phyloP scores from a whole-genome alignment of 371 early-diverging fungal genomes.

The Mucor racemosus region DNA sequence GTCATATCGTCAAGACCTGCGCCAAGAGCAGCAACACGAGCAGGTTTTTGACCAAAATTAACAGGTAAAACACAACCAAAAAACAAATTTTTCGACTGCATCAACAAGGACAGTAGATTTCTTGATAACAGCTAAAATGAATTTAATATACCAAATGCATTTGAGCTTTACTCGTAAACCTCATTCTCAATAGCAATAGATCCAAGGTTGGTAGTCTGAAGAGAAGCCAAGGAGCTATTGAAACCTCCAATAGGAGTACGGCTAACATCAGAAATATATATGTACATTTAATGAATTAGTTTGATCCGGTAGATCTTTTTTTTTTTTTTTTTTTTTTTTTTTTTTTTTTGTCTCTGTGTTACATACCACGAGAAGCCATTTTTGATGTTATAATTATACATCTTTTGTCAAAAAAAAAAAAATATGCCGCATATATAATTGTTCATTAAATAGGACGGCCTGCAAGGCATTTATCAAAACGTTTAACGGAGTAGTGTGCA shows the following conservation, averaged over 20 bases:
- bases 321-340: too few species aligned
- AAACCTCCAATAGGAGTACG: constrained; percentile 97
- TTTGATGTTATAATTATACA: background rate
- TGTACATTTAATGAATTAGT: constrained; percentile 48
- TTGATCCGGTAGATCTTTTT: background rate
- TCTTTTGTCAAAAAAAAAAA: too few species aligned
- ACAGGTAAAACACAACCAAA: constrained; percentile 92
- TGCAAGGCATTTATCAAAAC: too few species aligned
- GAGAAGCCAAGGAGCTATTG: constrained; percentile 85
- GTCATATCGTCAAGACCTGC: constrained; percentile 81
- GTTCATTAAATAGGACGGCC: too few species aligned
- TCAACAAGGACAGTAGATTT: constrained; percentile 69
- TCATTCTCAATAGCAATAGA: constrained; percentile 87
- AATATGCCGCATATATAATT: too few species aligned
- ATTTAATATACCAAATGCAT: background rate
- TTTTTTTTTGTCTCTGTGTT: background rate
- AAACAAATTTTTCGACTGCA: constrained; percentile 81
- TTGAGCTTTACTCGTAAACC: background rate
- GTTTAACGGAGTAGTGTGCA: too few species aligned
- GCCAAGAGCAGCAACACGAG: constrained; percentile 92
- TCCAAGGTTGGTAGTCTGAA: constrained; percentile 90
- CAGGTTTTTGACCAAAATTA: constrained; percentile 93
- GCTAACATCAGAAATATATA: constrained; percentile 86
- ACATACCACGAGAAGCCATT: constrained; percentile 2
- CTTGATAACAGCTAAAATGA: constrained; percentile 66